Conservation (phyloP, 129 eudicot genomes). For the Mikania micrantha region DNA sequence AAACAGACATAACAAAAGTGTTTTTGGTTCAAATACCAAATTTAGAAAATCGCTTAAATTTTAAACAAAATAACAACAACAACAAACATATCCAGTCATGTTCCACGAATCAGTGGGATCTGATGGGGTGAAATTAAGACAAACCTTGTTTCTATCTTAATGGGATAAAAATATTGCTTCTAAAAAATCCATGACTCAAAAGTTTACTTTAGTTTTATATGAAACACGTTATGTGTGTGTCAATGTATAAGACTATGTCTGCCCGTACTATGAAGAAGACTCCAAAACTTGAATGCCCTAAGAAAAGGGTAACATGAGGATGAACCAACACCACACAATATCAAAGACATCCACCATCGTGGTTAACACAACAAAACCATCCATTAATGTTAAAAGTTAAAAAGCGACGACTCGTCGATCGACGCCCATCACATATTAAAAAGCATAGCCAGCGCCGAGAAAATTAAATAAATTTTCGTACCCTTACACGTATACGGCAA, state of each 20-base stretch:
- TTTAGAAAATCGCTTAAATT: too few species aligned
- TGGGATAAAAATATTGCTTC: too few species aligned
- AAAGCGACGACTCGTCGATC: slow-evolving; percentile 22
- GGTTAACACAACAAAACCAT: slow-evolving; percentile 22
- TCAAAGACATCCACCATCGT: slow-evolving; percentile 15
- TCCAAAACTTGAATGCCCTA: slow-evolving; percentile 40
- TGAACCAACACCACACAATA: slow-evolving; percentile 38
- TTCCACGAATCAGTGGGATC: too few species aligned
- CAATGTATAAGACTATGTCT: background rate
- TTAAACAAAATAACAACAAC: too few species aligned
- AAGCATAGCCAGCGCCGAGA: background rate
- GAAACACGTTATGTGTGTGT: background rate
- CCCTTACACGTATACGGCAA: slow-evolving; percentile 50
- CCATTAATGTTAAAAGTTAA: slow-evolving; percentile 44
- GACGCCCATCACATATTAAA: slow-evolving; percentile 18
- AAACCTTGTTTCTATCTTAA: too few species aligned
- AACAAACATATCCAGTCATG: too few species aligned
- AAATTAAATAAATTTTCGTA: background rate
- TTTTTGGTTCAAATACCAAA: too few species aligned
- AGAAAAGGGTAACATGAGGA: slow-evolving; percentile 26
- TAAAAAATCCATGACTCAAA: too few species aligned
- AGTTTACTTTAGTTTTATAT: background rate
- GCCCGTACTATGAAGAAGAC: slow-evolving; percentile 20
- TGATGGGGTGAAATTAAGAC: too few species aligned
- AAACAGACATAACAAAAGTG: too few species aligned